Evolutionary conservation across 2,329 filamentous ascomycete genomes (phyloP).

Genomic region (Fusarium ambrosium): DNA sequence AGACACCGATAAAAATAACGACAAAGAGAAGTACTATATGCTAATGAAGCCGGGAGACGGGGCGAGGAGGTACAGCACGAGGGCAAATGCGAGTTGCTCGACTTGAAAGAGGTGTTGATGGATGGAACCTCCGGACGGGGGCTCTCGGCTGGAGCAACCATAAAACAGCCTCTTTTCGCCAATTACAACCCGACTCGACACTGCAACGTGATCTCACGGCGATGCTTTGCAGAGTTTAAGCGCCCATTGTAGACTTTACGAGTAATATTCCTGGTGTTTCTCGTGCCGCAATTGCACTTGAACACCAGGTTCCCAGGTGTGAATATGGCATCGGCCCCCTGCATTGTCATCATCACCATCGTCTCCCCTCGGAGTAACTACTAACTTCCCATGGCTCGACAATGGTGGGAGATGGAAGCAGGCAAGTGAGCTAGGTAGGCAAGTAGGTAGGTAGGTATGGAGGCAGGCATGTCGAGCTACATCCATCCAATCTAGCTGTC

Average conservation of each 20-base stretch:
- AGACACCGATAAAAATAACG: background rate
- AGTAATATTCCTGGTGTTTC: background rate
- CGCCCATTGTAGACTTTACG: conserved; percentile 13
- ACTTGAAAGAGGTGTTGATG: background rate
- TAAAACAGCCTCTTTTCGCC: conserved; percentile 19
- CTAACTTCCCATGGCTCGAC: background rate
- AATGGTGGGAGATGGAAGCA: background rate
- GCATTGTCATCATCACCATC: background rate
- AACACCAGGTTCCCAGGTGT: background rate
- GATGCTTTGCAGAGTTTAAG: conserved; percentile 3
- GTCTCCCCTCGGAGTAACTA: background rate
- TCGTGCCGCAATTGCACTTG: background rate
- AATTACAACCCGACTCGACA: conserved; percentile 7
- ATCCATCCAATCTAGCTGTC: background rate
- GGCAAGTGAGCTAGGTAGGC: background rate
- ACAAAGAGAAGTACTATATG: background rate
- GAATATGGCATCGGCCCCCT: background rate
- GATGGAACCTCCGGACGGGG: conserved; percentile 1
- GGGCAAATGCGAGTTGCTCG: background rate
- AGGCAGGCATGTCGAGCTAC: background rate
- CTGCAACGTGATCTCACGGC: conserved; percentile 5
- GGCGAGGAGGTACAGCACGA: background rate
- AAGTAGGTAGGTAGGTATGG: background rate
- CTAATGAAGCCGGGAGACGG: background rate
- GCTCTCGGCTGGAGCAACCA: conserved; percentile 1